A percentile compares a stretch with the other conserved stretches of the same genome.
Conservation (phyloP, 495 filamentous ascomycete species). For the Penicillium egyptiacum region DNA sequence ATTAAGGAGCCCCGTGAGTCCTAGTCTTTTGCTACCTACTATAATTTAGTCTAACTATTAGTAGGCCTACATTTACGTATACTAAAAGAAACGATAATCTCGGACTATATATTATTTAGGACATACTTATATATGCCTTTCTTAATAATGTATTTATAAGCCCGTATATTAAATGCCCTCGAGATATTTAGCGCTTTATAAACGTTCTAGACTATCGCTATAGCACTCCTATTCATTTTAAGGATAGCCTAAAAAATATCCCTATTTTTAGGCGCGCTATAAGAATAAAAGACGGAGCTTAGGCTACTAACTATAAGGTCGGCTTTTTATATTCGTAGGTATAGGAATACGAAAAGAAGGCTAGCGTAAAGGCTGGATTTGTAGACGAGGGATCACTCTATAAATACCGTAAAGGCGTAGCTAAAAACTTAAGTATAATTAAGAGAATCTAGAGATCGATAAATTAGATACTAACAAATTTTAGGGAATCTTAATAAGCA, state of each 20-base stretch:
- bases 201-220: conserved; percentile 20
- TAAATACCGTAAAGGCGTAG: conserved; percentile 29
- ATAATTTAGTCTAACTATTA: conserved; percentile 6
- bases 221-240: conserved; percentile 29
- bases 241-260: conserved; percentile 18
- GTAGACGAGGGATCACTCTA: conserved; percentile 21
- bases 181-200: conserved; percentile 25
- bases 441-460: too few relatives aligned
- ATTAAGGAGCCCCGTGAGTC: conserved; percentile 23
- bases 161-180: conserved; percentile 18
- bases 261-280: conserved; percentile 9
- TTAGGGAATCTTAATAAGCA: conserved; percentile 27
- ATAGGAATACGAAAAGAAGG: conserved; percentile 12
- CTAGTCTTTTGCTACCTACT: too few relatives aligned
- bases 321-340: conserved; percentile 14
- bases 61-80: conserved; percentile 22
- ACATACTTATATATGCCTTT: conserved; percentile 20
- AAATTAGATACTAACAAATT: conserved; percentile 7
- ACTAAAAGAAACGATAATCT: conserved; percentile 30
- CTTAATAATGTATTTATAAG: conserved; percentile 23
- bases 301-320: conserved; percentile 13
- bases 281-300: background rate
- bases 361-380: conserved; percentile 18
- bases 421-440: conserved; percentile 19
- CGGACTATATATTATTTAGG: conserved; percentile 27